Base-by-base conservation (phyloP, 805 yeast species). In the Candida quercuum region DNA sequence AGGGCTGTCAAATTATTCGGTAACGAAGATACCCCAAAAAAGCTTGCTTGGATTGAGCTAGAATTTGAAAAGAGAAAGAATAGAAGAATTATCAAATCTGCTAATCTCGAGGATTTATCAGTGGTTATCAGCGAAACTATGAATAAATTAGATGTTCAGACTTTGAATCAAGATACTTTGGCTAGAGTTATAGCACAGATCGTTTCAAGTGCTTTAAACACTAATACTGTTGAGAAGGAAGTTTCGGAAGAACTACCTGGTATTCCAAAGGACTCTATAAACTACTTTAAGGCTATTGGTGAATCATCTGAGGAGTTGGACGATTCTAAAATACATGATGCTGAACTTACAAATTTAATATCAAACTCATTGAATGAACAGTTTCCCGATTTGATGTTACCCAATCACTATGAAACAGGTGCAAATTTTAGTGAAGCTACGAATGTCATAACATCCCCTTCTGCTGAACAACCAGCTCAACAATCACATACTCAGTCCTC, bases 1-100 rank as follows among this genome's bases (percentile, higher is more conserved):
- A 67, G 93, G 28, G 96, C 97, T 0, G 66, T 63, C 27, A 62
- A 60, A 15, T 61, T 81, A 47, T 88, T 76, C 61, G 93, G 95
- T 1, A 72, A 67, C 9, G 67, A 61, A 1, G 78, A 76, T 6
- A 61, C 81, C 10, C 68, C 63, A 9, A 76, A 71, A 32, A 73
- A 76, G 44, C 69, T 67, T 37, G 64, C 70, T 28, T 91, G 97
- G 97, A 71, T 86, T 25, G 81, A 78, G 26, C 65, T 67, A 3
- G 95, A 87, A 56, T 86, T 84, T 54, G 73, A 68, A 33, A 73
- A 69, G 44, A 68, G 95, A 20, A 76, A 77, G 47, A 72, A 71
- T 39, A 78, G 76, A 51, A 63, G 95, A 37, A 46, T 78, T 28
- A 64, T 68, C 36, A 70, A 74, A 52, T 69, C 48, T 30, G 55